Conservation (phyloP, 1,284 basidiomycete genomes). For the Neolentinus lepideus region DNA sequence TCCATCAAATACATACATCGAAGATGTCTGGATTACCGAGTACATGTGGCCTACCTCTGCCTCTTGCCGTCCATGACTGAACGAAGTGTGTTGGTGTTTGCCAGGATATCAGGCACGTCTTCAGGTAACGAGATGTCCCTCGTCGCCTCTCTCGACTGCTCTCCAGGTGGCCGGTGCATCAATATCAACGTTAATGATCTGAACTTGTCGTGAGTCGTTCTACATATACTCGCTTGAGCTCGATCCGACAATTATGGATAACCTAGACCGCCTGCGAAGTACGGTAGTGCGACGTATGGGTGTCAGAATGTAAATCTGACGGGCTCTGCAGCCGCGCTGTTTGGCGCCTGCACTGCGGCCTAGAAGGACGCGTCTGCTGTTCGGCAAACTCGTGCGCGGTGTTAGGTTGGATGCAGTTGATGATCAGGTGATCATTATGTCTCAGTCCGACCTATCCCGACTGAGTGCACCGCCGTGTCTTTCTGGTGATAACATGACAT, state of each 20-base stretch:
- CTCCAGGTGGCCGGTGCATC: constrained; percentile 38
- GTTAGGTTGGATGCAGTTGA: no score
- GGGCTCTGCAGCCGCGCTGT: constrained; percentile 22
- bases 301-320: constrained; percentile 25
- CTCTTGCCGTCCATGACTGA: background rate
- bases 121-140: constrained; percentile 36
- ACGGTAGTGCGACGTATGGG: constrained; percentile 20
- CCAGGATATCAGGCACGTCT: constrained; percentile 49
- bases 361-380: background rate
- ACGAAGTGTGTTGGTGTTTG: background rate
- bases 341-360: constrained; percentile 22
- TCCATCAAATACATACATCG: constrained; percentile 32
- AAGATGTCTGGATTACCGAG: constrained; percentile 44
- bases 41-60: constrained; percentile 15
- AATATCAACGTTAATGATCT: constrained; percentile 43
- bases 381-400: no score
- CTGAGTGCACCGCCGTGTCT: no score
- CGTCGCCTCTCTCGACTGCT: constrained; percentile 52
- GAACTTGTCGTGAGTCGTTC: constrained; percentile 24
- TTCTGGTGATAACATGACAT: no score
- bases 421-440: no score
- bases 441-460: no score
- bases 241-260: background rate
- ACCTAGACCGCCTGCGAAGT: constrained; percentile 21
- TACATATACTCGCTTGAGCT: background rate